Evolutionary conservation across 1,284 basidiomycete genomes (phyloP).

Genomic region (Cutaneotrichosporon curvatum): DNA sequence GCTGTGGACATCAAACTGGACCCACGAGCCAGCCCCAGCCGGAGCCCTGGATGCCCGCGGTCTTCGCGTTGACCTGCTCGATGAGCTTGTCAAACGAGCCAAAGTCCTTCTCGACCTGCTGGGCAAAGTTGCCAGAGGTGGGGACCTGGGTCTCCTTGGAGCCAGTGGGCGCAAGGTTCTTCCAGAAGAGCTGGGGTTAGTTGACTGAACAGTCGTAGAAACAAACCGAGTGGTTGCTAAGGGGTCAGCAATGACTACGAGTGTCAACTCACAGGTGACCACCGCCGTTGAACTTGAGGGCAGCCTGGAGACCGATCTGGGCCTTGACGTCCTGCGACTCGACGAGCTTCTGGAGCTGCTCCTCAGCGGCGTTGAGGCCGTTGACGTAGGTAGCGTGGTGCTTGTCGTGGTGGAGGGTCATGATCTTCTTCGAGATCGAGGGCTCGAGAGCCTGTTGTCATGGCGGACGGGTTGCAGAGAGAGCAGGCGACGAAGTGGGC

Average conservation of each 20-base stretch:
- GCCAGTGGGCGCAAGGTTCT: slow-evolving; percentile 71
- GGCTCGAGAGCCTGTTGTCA: slow-evolving; percentile 52
- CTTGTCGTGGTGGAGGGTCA: slow-evolving; percentile 90
- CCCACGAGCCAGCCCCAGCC: slow-evolving; percentile 95
- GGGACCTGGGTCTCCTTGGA: slow-evolving; percentile 57
- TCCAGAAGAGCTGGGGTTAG: slow-evolving; percentile 80
- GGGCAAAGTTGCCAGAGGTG: slow-evolving; percentile 64
- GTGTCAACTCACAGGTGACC: slow-evolving; percentile 51
- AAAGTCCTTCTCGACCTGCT: slow-evolving; percentile 75
- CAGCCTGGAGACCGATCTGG: slow-evolving; percentile 74
- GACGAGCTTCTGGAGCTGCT: slow-evolving; percentile 57
- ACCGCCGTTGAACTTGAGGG: slow-evolving; percentile 87
- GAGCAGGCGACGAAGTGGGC: slow-evolving; percentile 1
- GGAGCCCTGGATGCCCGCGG: slow-evolving; percentile 91
- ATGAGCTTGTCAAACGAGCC: slow-evolving; percentile 69
- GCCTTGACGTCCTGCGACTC: slow-evolving; percentile 61
- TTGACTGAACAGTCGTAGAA: background rate
- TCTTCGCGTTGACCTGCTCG: slow-evolving; percentile 74
- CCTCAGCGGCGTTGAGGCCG: slow-evolving; percentile 84
- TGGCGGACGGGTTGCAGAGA: background rate
- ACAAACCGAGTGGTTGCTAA: slow-evolving; percentile 43
- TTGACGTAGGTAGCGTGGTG: slow-evolving; percentile 93
- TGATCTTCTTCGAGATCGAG: slow-evolving; percentile 62
- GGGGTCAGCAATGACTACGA: background rate
- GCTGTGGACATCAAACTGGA: slow-evolving; percentile 9